Evolutionary conservation across 1,284 basidiomycete genomes (phyloP), one percentile per base, ranked within the genome.

Genomic region (Marasmius sp.): DNA sequence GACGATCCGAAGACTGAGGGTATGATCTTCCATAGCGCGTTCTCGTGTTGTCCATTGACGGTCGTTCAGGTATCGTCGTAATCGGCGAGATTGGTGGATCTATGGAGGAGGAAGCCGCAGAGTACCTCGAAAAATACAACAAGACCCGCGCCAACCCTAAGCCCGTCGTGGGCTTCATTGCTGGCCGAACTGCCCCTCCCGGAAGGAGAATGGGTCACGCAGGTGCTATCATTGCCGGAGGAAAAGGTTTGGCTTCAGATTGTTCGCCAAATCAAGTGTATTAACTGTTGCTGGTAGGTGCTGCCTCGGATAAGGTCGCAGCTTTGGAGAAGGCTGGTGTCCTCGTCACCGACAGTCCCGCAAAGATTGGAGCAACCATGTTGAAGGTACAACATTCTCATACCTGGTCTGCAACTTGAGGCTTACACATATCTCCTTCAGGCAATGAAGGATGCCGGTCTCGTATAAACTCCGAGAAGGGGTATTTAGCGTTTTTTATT

Each of bases 51-150:
- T n/a, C 57, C n/a, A n/a, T 16, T 57, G 52, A 22, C 10, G 22
- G 10, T 11, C 47, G 52, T 66, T 43, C 70, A 89, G 94, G 94
- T 70, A 96, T 99, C 67, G 97, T 99, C 61, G 83, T 99, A 68
- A 99, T 99, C 71, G 97, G 97, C 68, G 97, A 99, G 79, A 99
- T 99, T 71, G 97, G 97, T 70, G 97, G 97, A 34, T 91, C 92
- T 18, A 99, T 98, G 96, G 97, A 99, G 79, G 97, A 99, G 76
- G 97, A 99, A 69, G 97, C 97, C 16, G 97, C 97, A 4, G 97
- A 96, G 71, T 97, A 96, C 79, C 83, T 99, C 61, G 91, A 93
- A 74, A 83, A 87, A 76, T 91, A 94, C 84, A 99, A 99, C 86
- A 92, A 94, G 78, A 94, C 92, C 49, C 85, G 92, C 49, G 78